Conservation (phyloP, 2,329 filamentous ascomycete species). For the Torrubiella hemipterigena region DNA sequence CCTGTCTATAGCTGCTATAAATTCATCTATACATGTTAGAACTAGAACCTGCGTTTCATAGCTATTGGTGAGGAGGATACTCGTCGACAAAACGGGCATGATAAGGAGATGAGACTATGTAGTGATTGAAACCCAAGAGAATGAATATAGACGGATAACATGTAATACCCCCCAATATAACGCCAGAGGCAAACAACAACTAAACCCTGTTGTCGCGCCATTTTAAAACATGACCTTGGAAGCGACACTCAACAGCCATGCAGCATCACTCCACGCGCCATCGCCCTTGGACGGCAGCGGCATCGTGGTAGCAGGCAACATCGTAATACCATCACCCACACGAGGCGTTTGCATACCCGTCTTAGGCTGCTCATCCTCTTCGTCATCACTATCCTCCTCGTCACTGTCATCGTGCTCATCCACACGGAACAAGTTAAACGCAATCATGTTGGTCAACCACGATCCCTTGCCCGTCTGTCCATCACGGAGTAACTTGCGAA, state of each 20-base stretch:
- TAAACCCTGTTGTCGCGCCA: too few species aligned
- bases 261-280: conserved; percentile 54
- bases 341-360: conserved; percentile 21
- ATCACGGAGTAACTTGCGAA: conserved; percentile 43
- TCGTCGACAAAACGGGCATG: too few species aligned
- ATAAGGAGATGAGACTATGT: too few species aligned
- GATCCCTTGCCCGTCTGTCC: conserved; percentile 39
- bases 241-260: conserved; percentile 55
- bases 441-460: conserved; percentile 47
- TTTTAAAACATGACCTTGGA: conserved; percentile 45
- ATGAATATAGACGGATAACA: too few species aligned
- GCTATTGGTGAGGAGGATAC: too few species aligned
- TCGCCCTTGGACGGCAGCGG: conserved; percentile 38
- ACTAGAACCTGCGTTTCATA: too few species aligned
- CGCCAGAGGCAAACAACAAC: too few species aligned
- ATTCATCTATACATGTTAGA: too few species aligned
- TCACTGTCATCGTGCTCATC: conserved; percentile 45
- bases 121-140: too few species aligned
- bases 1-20: too few species aligned
- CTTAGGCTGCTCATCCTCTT: conserved; percentile 13
- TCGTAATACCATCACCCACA: conserved; percentile 28
- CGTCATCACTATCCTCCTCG: conserved; percentile 26
- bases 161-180: too few species aligned
- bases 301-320: conserved; percentile 31
- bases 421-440: conserved; percentile 50